Evolutionary conservation across 768 basidiomycete species (phyloP), one percentile per base, ranked within the genome.

Genomic region (Boletus coccyginus): DNA sequence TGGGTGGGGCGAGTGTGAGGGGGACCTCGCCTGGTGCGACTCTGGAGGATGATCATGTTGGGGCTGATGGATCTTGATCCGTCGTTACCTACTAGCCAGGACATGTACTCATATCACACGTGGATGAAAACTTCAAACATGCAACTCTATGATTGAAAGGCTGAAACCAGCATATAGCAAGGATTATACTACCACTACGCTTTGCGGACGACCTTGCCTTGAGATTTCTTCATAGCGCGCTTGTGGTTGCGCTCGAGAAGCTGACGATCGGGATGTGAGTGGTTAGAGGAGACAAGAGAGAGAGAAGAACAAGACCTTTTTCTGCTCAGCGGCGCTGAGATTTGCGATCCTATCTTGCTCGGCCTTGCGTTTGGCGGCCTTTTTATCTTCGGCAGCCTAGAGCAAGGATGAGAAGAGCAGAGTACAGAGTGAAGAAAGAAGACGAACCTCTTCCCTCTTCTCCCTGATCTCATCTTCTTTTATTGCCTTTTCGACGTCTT

Each of bases 301-400:
- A 43, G 41, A 38, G 14, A 35, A 55, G 21, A 31, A 53, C 46
- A 17, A 55, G 19, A 86, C 89, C 84, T 93, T 94, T 77, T 86
- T 84, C 75, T 93, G 92, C 62, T 93, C 90, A 19, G 84, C 80
- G 32, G 90, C 79, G 64, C 86, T 88, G 53, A 94, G 79, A 65
- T 83, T 85, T 35, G 87, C 76, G 41, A 92, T 70, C 60, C 82
- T 78, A 57, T 90, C 92, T 60, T 92, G 81, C 68, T 90, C 88
- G 3, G 82, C 84, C 68, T 78, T 83, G 59, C 83, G 83, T 72
- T 90, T 92, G 35, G 84, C 87, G 7, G 83, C 81, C 52, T 83
- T 82, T 71, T 85, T 89, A 52, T 83, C 84, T 58, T 90, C 88
- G 52, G 77, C 81, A 13, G 77, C 80, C 74, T 86, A 49, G 46